These are phyloP conservation scores for Blastocystis hominis DNA, from an alignment of 352 stramenopile genomes.

Conservation along the genomic window DNA sequence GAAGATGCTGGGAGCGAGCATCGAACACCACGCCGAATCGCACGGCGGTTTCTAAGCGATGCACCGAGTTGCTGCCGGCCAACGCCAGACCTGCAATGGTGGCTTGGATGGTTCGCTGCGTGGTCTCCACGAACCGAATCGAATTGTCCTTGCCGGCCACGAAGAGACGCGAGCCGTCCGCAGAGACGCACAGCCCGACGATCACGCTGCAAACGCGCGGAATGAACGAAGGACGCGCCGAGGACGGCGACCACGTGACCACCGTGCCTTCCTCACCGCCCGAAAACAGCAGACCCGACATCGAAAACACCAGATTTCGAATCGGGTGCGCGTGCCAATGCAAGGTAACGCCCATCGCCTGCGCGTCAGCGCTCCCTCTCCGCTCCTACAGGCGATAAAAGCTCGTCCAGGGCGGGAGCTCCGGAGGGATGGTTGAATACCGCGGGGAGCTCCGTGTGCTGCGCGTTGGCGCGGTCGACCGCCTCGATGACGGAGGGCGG, in stretches of 20 bases:
- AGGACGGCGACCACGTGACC: not conserved
- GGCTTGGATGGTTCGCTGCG: not conserved
- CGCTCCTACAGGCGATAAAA: not conserved
- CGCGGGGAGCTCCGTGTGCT: not conserved
- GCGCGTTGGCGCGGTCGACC: not conserved
- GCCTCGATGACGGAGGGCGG: not conserved
- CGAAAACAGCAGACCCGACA: not conserved
- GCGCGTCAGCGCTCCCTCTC: not conserved
- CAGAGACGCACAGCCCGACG: not conserved
- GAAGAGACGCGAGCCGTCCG: not conserved
- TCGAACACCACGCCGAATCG: not conserved
- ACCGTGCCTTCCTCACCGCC: conserved; percentile 10
- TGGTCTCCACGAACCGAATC: not conserved
- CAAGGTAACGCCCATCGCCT: not conserved
- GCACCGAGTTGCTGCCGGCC: not conserved
- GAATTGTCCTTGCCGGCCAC: not conserved
- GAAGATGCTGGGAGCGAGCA: not conserved
- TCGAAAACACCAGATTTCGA: not conserved
- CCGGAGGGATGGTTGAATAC: not conserved
- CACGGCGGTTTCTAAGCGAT: not conserved
- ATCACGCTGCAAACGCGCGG: not conserved
- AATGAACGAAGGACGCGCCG: not conserved
- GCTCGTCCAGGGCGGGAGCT: not conserved
- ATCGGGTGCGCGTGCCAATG: conserved; percentile 13
- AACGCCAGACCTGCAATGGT: not conserved